Percentiles rank a stretch among this genome's conserved stretches.
Evolutionary conservation across 805 yeast genomes (phyloP).

Genomic region (Kodamaea kakaduensis): DNA sequence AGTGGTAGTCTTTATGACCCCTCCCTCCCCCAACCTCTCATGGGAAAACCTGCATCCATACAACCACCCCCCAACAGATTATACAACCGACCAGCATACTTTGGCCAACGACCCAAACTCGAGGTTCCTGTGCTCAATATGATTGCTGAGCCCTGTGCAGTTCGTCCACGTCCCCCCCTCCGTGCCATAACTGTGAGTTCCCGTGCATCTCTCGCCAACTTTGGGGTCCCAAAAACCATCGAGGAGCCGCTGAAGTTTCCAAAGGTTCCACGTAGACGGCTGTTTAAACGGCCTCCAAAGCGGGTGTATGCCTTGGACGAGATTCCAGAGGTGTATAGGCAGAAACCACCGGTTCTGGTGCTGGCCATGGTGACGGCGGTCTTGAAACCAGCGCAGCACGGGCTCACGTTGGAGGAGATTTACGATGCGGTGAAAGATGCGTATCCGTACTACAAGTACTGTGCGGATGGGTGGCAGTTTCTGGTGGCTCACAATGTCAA

Average conservation of each 20-base stretch:
- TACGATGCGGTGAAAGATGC: constrained; percentile 81
- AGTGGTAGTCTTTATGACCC: too few species aligned
- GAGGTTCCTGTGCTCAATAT: constrained; percentile 29
- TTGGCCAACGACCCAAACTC: constrained; percentile 35
- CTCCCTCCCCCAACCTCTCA: constrained; percentile 23
- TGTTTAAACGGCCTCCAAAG: constrained; percentile 50
- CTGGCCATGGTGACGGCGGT: constrained; percentile 80
- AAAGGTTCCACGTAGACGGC: constrained; percentile 29
- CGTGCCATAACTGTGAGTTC: constrained; percentile 28
- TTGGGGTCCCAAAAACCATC: constrained; percentile 32
- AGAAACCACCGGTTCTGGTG: constrained; percentile 79
- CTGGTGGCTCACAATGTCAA: constrained; percentile 88
- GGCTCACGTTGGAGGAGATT: constrained; percentile 65
- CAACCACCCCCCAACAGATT: constrained; percentile 41
- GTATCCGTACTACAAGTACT: constrained; percentile 87
- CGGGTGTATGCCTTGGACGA: constrained; percentile 73
- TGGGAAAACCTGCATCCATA: constrained; percentile 45
- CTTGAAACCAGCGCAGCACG: constrained; percentile 57
- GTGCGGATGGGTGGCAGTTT: constrained; percentile 98
- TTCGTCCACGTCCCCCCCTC: constrained; percentile 17
- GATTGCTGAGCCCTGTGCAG: constrained; percentile 21
- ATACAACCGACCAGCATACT: constrained; percentile 19
- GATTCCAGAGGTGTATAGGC: constrained; percentile 81
- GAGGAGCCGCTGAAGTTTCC: constrained; percentile 29
- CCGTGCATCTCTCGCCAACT: constrained; percentile 19